Percentiles rank a stretch among this genome's conserved stretches.
phyloP scores from a whole-genome alignment of 306 rosid genomes.

The Myrica gale region DNA sequence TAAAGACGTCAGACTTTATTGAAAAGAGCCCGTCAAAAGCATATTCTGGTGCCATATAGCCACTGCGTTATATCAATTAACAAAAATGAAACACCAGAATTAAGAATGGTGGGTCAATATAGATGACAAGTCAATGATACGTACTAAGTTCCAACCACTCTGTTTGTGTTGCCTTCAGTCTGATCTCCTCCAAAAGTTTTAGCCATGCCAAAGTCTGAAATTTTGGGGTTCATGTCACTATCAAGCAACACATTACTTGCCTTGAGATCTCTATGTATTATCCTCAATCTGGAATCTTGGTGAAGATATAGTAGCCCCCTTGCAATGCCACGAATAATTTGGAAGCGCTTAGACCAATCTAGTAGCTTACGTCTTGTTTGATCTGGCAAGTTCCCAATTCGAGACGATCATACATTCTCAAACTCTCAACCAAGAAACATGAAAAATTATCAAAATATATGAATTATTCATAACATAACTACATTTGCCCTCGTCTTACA shows the following conservation, averaged over 20 bases:
- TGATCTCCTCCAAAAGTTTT: too few relatives aligned
- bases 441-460: neutral
- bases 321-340: conserved; percentile 52
- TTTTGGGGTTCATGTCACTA: too few relatives aligned
- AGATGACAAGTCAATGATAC: too few relatives aligned
- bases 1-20: conserved; percentile 35
- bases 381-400: conserved; percentile 32
- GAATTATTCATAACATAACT: neutral
- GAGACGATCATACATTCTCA: neutral
- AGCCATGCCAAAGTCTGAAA: too few relatives aligned
- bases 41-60: too few relatives aligned
- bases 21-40: conserved; percentile 34
- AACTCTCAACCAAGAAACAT: neutral
- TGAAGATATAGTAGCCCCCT: conserved; percentile 63
- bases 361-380: conserved; percentile 27
- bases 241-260: too few relatives aligned
- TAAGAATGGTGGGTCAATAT: too few relatives aligned
- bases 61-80: too few relatives aligned
- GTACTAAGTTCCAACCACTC: too few relatives aligned
- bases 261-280: too few relatives aligned
- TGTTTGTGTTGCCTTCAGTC: too few relatives aligned
- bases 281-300: conserved; percentile 57
- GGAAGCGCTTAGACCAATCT: conserved; percentile 52
- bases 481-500: neutral
- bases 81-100: too few relatives aligned